Conservation (phyloP, 1,284 basidiomycete species). For the Ceratobasidium sp. region DNA sequence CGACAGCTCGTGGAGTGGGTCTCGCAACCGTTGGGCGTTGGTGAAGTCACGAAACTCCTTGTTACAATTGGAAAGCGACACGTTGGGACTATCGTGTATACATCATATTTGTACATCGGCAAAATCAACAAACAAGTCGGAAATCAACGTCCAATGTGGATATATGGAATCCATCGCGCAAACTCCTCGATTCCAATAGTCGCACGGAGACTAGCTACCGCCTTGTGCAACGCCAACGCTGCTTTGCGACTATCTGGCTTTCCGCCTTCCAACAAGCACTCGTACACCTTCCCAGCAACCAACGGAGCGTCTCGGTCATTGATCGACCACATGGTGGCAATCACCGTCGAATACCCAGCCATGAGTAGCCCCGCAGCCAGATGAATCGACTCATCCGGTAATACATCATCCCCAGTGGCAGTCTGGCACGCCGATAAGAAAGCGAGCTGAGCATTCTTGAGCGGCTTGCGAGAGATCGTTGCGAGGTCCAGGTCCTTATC, state of each 20-base stretch:
- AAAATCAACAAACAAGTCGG: not conserved
- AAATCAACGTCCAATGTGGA: slow-evolving; percentile 1
- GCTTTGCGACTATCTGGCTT: not conserved
- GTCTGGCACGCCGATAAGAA: slow-evolving; percentile 30
- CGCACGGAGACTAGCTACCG: not conserved
- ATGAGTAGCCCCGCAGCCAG: slow-evolving; percentile 47
- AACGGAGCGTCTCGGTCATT: not conserved
- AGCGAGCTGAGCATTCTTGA: not conserved
- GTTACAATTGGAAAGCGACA: too few species aligned
- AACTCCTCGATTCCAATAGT: not conserved
- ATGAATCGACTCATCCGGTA: slow-evolving; percentile 46
- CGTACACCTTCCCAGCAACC: not conserved
- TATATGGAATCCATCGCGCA: not conserved
- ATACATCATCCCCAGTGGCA: slow-evolving; percentile 40
- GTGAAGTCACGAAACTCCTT: too few species aligned
- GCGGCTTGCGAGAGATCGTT: not conserved
- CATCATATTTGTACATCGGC: too few species aligned
- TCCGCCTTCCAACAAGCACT: not conserved
- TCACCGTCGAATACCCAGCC: slow-evolving; percentile 33
- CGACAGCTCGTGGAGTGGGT: too few species aligned
- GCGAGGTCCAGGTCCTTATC: not conserved
- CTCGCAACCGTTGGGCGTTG: too few species aligned
- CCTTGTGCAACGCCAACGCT: slow-evolving; percentile 4
- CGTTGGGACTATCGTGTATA: too few species aligned
- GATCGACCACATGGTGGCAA: slow-evolving; percentile 27